Conservation (phyloP, 2,329 filamentous ascomycete genomes). For the Dendryphion nanum region DNA sequence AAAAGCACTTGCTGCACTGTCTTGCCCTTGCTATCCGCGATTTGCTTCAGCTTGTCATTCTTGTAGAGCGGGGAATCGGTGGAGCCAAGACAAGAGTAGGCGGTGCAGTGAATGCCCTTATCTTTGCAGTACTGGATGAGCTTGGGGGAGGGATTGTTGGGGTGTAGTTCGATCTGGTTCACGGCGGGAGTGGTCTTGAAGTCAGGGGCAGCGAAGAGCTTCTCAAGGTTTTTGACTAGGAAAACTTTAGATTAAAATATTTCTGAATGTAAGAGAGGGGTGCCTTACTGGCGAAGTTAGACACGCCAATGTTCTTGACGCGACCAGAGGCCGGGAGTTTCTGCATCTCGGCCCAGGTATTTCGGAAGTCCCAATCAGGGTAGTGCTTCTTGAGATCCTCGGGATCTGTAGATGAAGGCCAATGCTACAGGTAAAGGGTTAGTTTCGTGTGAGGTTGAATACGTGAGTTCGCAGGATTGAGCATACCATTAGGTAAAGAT, state of each 20-base stretch:
- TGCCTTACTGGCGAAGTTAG: slow-evolving; percentile 85
- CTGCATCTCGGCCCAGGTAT: slow-evolving; percentile 74
- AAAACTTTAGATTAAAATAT: too few relatives aligned
- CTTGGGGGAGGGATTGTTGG: slow-evolving; percentile 76
- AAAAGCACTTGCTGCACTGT: slow-evolving; percentile 74
- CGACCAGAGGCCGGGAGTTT: slow-evolving; percentile 68
- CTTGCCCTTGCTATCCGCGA: slow-evolving; percentile 65
- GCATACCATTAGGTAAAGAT: slow-evolving; percentile 63
- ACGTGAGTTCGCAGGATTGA: background rate
- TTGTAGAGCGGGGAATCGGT: slow-evolving; percentile 69
- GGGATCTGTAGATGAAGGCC: slow-evolving; percentile 65
- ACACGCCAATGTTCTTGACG: slow-evolving; percentile 75
- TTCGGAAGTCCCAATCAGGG: slow-evolving; percentile 76
- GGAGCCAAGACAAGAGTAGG: slow-evolving; percentile 72
- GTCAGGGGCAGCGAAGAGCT: slow-evolving; percentile 62
- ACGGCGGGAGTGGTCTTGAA: slow-evolving; percentile 66
- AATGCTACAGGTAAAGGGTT: slow-evolving; percentile 41
- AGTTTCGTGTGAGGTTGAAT: background rate
- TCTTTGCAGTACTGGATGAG: slow-evolving; percentile 69
- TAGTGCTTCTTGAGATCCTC: slow-evolving; percentile 65
- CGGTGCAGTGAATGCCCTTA: slow-evolving; percentile 74
- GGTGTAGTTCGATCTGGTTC: slow-evolving; percentile 82
- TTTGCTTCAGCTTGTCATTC: slow-evolving; percentile 60
- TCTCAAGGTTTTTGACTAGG: slow-evolving; percentile 78
- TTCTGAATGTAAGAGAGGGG: too few relatives aligned